A percentile compares a stretch with the other conserved stretches of the same genome.
Evolutionary conservation across 1,139 yeast species (phyloP).

Genomic region (Pichia sp.): DNA sequence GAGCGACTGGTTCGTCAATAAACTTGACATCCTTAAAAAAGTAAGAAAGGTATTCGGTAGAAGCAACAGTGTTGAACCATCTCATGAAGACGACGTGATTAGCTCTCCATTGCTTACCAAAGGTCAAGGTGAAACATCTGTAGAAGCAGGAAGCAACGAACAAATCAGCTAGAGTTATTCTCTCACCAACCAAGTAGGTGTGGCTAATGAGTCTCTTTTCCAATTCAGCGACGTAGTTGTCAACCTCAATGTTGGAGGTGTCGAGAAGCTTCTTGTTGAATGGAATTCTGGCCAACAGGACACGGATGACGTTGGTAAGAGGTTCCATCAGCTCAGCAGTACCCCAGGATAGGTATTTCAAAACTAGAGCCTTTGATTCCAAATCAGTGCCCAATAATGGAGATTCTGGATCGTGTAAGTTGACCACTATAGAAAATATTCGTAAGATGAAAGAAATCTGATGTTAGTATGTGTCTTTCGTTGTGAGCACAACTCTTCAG

Average conservation of each 20-base stretch:
- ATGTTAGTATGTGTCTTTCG: conserved; percentile 9
- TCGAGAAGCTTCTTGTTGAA: conserved; percentile 83
- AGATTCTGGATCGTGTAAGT: conserved; percentile 35
- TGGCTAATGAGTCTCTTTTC: conserved; percentile 66
- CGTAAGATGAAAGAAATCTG: conserved; percentile 1
- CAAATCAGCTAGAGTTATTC: conserved; percentile 81
- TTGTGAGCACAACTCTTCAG: neutral
- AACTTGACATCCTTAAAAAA: conserved; percentile 48
- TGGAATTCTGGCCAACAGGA: conserved; percentile 49
- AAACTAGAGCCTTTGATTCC: conserved; percentile 64
- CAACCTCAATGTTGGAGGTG: conserved; percentile 37
- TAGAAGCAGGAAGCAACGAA: conserved; percentile 54
- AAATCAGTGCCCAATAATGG: conserved; percentile 44
- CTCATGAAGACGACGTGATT: conserved; percentile 72
- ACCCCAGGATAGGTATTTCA: conserved; percentile 80
- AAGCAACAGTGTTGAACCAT: conserved; percentile 77
- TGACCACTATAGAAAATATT: conserved; percentile 30
- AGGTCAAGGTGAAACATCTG: conserved; percentile 65
- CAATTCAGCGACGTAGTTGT: conserved; percentile 38
- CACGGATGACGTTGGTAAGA: conserved; percentile 38
- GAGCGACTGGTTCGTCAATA: conserved; percentile 63
- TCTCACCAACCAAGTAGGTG: conserved; percentile 91
- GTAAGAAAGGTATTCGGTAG: conserved; percentile 50
- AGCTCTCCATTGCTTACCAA: conserved; percentile 75
- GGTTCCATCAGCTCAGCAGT: conserved; percentile 62